phyloP scores from a whole-genome alignment of 2,329 filamentous ascomycete species.

The Cercospora sojina region DNA sequence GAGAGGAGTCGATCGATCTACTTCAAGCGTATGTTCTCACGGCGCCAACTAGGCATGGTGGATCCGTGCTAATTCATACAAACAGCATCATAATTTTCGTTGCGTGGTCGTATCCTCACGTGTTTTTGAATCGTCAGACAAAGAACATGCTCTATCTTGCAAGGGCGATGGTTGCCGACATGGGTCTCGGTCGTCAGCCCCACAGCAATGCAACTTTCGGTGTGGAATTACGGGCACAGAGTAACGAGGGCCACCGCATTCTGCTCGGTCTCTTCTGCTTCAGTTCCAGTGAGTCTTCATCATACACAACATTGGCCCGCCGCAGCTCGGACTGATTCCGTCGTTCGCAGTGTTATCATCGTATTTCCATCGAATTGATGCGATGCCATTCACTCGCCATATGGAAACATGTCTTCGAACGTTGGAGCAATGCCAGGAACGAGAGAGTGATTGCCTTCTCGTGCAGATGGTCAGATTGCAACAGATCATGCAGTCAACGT shows the following conservation, averaged over 20 bases:
- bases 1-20: constrained; percentile 35
- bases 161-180: constrained; percentile 31
- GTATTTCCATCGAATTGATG: constrained; percentile 34
- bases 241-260: constrained; percentile 31
- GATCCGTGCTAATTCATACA: constrained; percentile 26
- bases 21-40: constrained; percentile 25
- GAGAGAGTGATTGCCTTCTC: constrained; percentile 33
- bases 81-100: constrained; percentile 17
- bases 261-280: constrained; percentile 32
- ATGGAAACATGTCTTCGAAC: constrained; percentile 27
- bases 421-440: constrained; percentile 29
- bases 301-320: background rate
- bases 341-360: constrained; percentile 28
- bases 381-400: constrained; percentile 31
- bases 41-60: background rate
- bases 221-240: constrained; percentile 8
- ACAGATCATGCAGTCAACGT: constrained; percentile 31
- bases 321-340: background rate
- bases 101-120: constrained; percentile 29
- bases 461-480: constrained; percentile 35
- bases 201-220: constrained; percentile 21
- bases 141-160: constrained; percentile 35
- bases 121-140: constrained; percentile 34
- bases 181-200: constrained; percentile 32
- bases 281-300: background rate